Evolutionary conservation across 1,284 basidiomycete genomes (phyloP).

Genomic region (Melampsora americana): DNA sequence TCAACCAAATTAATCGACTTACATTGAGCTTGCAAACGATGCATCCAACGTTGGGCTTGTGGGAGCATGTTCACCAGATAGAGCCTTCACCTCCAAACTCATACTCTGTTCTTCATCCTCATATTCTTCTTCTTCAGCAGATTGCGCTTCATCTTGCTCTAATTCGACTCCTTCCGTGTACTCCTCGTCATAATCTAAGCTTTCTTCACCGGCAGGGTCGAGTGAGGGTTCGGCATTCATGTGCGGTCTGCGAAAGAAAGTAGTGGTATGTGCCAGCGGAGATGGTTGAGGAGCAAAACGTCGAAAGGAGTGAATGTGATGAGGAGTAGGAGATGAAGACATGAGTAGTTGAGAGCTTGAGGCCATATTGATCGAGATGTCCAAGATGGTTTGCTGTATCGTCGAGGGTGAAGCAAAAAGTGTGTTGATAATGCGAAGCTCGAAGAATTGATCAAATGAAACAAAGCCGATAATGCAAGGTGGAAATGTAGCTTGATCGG

Average conservation of each 20-base stretch:
- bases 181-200: slow-evolving; percentile 12
- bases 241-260: background rate
- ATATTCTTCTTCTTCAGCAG: slow-evolving; percentile 1
- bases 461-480: background rate
- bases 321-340: slow-evolving; percentile 36
- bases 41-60: slow-evolving; percentile 38
- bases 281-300: slow-evolving; percentile 35
- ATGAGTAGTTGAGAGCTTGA: slow-evolving; percentile 25
- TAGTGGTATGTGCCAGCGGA: slow-evolving; percentile 15
- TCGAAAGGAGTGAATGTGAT: slow-evolving; percentile 25
- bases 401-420: background rate
- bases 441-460: no score
- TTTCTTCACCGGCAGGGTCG: slow-evolving; percentile 6
- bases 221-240: slow-evolving; percentile 1
- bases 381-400: background rate
- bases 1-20: background rate
- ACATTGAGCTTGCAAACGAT: slow-evolving; percentile 42
- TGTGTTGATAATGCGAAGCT: no score
- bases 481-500: background rate
- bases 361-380: slow-evolving; percentile 16
- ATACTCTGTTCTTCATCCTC: slow-evolving; percentile 18
- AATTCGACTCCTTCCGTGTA: background rate
- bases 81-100: background rate
- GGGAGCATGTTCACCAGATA: background rate
- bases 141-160: slow-evolving; percentile 14